Conservation (phyloP, 805 yeast genomes). For the Saturnispora hagleri region DNA sequence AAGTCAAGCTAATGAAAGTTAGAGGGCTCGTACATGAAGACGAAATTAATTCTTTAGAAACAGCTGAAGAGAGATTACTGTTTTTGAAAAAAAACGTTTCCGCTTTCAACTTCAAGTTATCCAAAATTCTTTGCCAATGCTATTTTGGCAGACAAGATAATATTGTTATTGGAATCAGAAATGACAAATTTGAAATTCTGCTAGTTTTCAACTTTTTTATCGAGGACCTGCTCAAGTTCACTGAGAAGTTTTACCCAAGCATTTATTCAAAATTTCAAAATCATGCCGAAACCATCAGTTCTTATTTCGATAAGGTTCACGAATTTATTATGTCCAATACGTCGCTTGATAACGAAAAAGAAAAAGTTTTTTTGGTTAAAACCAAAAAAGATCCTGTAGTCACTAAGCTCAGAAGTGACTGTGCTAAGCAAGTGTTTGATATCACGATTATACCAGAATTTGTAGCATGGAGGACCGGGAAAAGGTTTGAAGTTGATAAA, state of each 20-base stretch:
- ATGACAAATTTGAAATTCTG: background rate
- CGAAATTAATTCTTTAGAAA: background rate
- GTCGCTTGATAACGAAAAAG: background rate
- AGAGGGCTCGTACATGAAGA: constrained; percentile 7
- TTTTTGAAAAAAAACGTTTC: constrained; percentile 3
- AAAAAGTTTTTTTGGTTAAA: background rate
- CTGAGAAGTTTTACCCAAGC: background rate
- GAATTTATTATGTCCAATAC: background rate
- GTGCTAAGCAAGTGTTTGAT: background rate
- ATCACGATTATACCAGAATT: background rate
- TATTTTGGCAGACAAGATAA: background rate
- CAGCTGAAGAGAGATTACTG: background rate
- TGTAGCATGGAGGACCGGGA: background rate
- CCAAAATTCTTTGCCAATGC: background rate
- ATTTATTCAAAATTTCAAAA: background rate
- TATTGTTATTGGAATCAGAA: background rate
- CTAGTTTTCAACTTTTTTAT: background rate
- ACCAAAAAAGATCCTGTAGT: background rate
- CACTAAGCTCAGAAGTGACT: background rate
- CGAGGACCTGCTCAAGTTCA: background rate
- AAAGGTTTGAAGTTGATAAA: background rate
- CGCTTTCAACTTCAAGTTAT: background rate
- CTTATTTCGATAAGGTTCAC: background rate
- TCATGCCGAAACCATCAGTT: background rate
- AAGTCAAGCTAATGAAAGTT: background rate